A percentile compares a stretch with the other conserved stretches of the same genome.
These are phyloP conservation scores for Macrotyloma uniflorum DNA, from an alignment of 306 rosid genomes.

Conservation along the genomic window DNA sequence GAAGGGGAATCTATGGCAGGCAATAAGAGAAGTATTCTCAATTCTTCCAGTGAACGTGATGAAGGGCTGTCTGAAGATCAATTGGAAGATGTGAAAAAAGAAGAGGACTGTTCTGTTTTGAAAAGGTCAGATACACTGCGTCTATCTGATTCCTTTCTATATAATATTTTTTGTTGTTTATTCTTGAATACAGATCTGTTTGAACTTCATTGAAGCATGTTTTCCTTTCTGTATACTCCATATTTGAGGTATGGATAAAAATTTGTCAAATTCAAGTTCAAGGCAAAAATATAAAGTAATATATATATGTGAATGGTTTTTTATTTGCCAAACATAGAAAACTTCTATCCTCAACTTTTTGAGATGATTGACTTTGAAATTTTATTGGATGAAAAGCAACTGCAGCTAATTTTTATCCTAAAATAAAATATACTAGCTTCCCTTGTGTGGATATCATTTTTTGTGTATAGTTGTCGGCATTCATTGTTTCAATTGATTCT, in stretches of 20 bases:
- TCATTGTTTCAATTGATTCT: constrained; percentile 20
- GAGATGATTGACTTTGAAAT: background rate
- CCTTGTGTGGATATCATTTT: constrained; percentile 24
- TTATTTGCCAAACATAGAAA: constrained; percentile 4
- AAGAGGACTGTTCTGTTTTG: constrained; percentile 37
- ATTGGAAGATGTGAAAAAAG: constrained; percentile 44
- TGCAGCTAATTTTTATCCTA: constrained; percentile 21
- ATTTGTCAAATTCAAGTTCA: background rate
- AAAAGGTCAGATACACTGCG: constrained; percentile 45
- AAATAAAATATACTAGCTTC: background rate
- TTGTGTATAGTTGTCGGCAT: constrained; percentile 18
- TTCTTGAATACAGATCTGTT: background rate
- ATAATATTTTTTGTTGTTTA: constrained; percentile 7
- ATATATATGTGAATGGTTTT: background rate
- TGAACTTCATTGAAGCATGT: background rate
- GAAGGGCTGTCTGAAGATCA: constrained; percentile 45
- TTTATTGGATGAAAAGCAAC: constrained; percentile 6
- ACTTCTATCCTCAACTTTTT: background rate
- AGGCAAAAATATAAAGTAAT: background rate
- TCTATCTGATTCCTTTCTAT: constrained; percentile 25
- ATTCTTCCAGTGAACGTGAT: constrained; percentile 35
- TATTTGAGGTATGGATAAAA: constrained; percentile 22
- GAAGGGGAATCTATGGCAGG: constrained; percentile 42
- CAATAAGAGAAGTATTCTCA: constrained; percentile 29
- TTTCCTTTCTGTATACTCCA: background rate